phyloP scores from a whole-genome alignment of 441 rosid genomes.

The Populus hybrid region DNA sequence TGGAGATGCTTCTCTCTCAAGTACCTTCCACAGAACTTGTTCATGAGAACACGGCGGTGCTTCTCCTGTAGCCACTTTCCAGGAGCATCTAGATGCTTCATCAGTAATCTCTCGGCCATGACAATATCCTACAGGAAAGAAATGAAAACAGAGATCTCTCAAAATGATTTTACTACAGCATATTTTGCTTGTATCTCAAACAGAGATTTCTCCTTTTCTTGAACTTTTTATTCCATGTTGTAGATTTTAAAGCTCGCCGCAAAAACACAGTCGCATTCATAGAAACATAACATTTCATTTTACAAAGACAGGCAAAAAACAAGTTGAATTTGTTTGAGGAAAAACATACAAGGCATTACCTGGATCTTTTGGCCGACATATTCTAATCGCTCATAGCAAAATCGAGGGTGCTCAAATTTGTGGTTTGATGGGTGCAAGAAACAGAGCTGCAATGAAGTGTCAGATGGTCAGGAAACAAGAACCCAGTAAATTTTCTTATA shows the following conservation, averaged over 20 bases:
- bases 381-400: slow-evolving; percentile 82
- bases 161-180: background rate
- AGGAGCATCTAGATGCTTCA: slow-evolving; percentile 94
- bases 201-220: background rate
- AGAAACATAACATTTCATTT: background rate
- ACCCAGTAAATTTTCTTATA: background rate
- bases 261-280: too few species aligned
- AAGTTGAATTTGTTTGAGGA: background rate
- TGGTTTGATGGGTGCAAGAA: slow-evolving; percentile 94
- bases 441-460: slow-evolving; percentile 57
- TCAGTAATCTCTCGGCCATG: slow-evolving; percentile 84
- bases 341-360: slow-evolving; percentile 34
- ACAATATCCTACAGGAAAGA: slow-evolving; percentile 58
- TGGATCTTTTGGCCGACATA: slow-evolving; percentile 95
- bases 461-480: slow-evolving; percentile 20
- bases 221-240: background rate
- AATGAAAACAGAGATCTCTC: background rate
- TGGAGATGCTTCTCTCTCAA: slow-evolving; percentile 80
- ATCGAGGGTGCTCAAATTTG: slow-evolving; percentile 92
- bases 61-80: slow-evolving; percentile 89
- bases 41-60: slow-evolving; percentile 78
- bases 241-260: background rate
- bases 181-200: background rate
- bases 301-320: background rate
- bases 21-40: slow-evolving; percentile 86